Evolutionary conservation across 768 basidiomycete genomes (phyloP), one percentile per base, ranked within the genome.

Genomic region (Pleurotus eryngii): DNA sequence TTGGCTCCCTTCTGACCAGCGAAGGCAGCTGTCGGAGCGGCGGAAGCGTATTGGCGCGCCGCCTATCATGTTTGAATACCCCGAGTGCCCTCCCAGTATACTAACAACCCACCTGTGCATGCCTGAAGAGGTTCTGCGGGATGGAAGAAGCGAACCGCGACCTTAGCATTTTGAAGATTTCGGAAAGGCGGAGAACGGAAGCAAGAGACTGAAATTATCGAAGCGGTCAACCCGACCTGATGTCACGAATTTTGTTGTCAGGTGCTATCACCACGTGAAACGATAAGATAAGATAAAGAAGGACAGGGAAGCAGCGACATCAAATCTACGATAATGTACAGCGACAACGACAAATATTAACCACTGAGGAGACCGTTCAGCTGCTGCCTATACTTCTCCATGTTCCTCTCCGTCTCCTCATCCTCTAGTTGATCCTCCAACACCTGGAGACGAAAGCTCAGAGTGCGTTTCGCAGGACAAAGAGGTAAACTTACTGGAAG

Each of bases 371-470:
- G 73, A 55, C 93, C 94, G 57, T 92, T 87, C 61, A 98, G 79
- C 68, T 97, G 90, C 64, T 90, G 83, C 65, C 90, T 87, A 74
- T 96, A 95, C 61, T 87, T 82, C 70, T 95, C 91, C 87, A 96
- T 90, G 62, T 89, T 90, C 60, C 83, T 81, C 71, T 94, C 93
- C 49, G 85, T 86, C 71, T 93, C 91, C 65, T 90, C 88, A 61
- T 94, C 92, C 63, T 89, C 85, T 64, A 80, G 51, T 57, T 78
- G 78, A 63, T 85, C 82, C 67, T 91, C 80, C 61, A 78, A 57
- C 47, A 82, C 68, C 87, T 91, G 63, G 18, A 56, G 45, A 30
- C 35, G 27, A 49, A 43, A 43, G 26, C 50, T 60, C 49, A 55
- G 55, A 18, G n/a, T 12, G 61, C 40, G 12, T 11, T 48, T 43